Evolutionary conservation across 2,329 filamentous ascomycete genomes (phyloP).

Genomic region (Trichoderma atroviride): DNA sequence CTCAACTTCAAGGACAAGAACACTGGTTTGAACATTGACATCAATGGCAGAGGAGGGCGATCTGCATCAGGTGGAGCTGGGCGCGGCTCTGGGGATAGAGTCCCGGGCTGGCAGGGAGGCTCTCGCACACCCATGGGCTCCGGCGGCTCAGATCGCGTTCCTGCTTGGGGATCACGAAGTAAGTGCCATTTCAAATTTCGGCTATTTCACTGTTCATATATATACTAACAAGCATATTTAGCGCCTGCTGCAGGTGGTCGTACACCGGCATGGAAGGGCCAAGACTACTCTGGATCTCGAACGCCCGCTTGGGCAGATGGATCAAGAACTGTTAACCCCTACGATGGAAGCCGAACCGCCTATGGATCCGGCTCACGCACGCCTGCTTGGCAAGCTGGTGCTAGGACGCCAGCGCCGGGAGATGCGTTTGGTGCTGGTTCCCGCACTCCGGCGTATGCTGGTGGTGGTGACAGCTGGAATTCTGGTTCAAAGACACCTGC

Average conservation of each 20-base stretch:
- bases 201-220: not conserved
- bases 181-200: conserved; percentile 45
- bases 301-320: conserved; percentile 74
- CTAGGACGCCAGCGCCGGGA: conserved; percentile 66
- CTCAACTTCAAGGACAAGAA: conserved; percentile 84
- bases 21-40: conserved; percentile 77
- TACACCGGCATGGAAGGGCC: conserved; percentile 65
- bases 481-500: conserved; percentile 77
- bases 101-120: conserved; percentile 63
- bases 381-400: conserved; percentile 77
- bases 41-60: conserved; percentile 49
- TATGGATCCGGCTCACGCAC: conserved; percentile 75
- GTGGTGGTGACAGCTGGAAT: conserved; percentile 62
- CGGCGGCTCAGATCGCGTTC: conserved; percentile 67
- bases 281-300: conserved; percentile 58
- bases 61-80: conserved; percentile 51
- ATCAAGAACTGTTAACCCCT: conserved; percentile 68
- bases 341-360: conserved; percentile 73
- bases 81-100: conserved; percentile 49
- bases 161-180: conserved; percentile 74
- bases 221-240: conserved; percentile 39
- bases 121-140: conserved; percentile 69
- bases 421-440: conserved; percentile 68
- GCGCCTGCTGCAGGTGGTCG: conserved; percentile 60
- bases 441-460: conserved; percentile 67